These are phyloP conservation scores for Naganishia onofrii DNA, from an alignment of 768 basidiomycete species.

Conservation along the genomic window DNA sequence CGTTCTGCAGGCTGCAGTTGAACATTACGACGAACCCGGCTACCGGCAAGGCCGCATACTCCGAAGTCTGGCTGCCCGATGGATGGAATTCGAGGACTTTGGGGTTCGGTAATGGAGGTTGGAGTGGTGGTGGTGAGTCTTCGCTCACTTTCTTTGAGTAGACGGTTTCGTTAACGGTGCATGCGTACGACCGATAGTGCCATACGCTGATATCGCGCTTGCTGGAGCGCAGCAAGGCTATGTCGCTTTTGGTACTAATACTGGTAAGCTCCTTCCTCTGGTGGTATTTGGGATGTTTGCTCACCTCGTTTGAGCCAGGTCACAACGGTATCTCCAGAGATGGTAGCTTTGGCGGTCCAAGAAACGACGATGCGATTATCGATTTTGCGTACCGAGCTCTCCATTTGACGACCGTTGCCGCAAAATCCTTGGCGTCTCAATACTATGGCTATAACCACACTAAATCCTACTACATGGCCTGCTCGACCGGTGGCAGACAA, in stretches of 20 bases:
- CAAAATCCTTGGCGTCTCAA: neutral
- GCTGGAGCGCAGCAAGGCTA: conserved; percentile 8
- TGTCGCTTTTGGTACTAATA: conserved; percentile 10
- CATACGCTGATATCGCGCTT: conserved; percentile 6
- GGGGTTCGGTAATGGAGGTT: conserved; percentile 15
- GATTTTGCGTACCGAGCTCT: conserved; percentile 22
- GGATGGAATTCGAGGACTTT: conserved; percentile 17
- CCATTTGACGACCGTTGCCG: conserved; percentile 2
- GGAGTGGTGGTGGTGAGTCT: conserved; percentile 14
- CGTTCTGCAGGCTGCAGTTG: conserved; percentile 16
- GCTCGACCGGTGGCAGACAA: conserved; percentile 16
- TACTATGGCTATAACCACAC: conserved; percentile 16
- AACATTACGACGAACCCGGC: conserved; percentile 4
- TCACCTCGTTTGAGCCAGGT: neutral
- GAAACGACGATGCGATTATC: conserved; percentile 24
- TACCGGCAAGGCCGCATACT: conserved; percentile 1
- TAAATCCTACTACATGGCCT: conserved; percentile 13
- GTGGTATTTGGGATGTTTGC: neutral
- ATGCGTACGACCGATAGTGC: neutral
- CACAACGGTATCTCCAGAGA: conserved; percentile 1
- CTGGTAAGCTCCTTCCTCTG: neutral
- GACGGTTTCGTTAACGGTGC: neutral
- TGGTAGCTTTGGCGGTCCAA: conserved; percentile 6
- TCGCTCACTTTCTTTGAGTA: neutral
- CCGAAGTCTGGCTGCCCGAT: conserved; percentile 19